These are phyloP conservation scores for Flaveria sonorensis DNA, from an alignment of 129 eudicot genomes.

Conservation along the genomic window DNA sequence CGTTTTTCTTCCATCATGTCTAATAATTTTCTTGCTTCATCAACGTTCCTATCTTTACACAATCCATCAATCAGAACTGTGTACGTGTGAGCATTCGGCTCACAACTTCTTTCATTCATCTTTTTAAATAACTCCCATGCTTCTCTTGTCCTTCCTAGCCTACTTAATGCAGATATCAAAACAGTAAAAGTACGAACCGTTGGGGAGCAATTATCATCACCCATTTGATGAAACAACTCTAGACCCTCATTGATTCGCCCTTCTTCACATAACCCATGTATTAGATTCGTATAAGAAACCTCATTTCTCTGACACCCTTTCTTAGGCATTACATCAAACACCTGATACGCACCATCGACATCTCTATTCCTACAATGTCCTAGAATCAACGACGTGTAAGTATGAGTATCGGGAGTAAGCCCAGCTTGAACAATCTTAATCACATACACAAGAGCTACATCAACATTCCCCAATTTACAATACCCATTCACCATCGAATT, in stretches of 20 bases:
- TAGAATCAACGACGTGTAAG: constrained; percentile 71
- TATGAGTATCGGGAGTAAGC: constrained; percentile 70
- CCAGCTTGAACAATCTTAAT: constrained; percentile 60
- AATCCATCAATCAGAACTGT: constrained; percentile 71
- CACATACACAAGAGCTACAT: constrained; percentile 55
- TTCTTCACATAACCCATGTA: constrained; percentile 79
- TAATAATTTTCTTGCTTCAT: constrained; percentile 56
- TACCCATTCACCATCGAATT: constrained; percentile 81
- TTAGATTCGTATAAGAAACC: constrained; percentile 74
- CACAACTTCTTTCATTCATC: constrained; percentile 64
- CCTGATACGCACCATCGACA: constrained; percentile 54
- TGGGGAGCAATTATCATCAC: constrained; percentile 57
- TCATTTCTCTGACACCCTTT: constrained; percentile 74
- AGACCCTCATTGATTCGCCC: constrained; percentile 59
- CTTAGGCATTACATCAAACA: constrained; percentile 62
- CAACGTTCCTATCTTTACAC: constrained; percentile 65
- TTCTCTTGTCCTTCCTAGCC: constrained; percentile 48
- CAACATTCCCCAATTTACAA: constrained; percentile 76
- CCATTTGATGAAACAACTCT: constrained; percentile 54
- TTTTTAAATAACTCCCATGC: constrained; percentile 54
- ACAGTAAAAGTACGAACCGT: constrained; percentile 80
- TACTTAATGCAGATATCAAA: constrained; percentile 66
- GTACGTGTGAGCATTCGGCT: constrained; percentile 74
- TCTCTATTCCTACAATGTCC: constrained; percentile 85
- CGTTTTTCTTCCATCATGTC: constrained; percentile 48